Base-by-base conservation (phyloP, 208 protist genomes). In the Balamuthia mandrillaris region DNA sequence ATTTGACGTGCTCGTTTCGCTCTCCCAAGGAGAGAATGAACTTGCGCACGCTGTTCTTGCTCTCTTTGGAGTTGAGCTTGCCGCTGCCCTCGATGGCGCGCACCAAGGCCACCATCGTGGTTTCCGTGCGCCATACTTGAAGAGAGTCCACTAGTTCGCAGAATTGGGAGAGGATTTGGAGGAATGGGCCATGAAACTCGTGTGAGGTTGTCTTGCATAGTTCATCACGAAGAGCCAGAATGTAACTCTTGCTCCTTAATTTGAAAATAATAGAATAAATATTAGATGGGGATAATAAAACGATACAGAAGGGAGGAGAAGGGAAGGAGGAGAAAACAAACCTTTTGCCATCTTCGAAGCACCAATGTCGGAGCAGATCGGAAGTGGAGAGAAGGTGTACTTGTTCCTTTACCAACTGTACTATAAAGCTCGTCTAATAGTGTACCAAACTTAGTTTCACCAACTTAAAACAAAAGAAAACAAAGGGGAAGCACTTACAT, bases 321-420 rank as follows among this genome's bases (percentile, higher is more conserved):
- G 24, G 24, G 31, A 18, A 49, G 31, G 24, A 49, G 18, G 24
- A 39, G 31, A 70, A 70, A 70, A 70, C 21, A 70, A 70, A 56
- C 49, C 49, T 56, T 18, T 81, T 81, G 52, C 72, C 47, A 31
- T 81, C 72, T 21, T 81, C 72, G 47, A 42, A 81, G 21, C 47
- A 81, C 10, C 45, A 81, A 39, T 81, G 72, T 51, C 61, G 54
- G 52, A 81, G 44, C n/a, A 81, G 54, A 21, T 81, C 72, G 45
- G 61, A 63, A 21, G 72, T 81, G 9, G 49, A 42, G 31, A 81
- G 14, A 33, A 51, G 45, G 29, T 81, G 35, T 3, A 18, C 72
- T 5, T 39, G 35, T 29, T 81, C 72, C 52, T 44, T 35, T 4
- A 81, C 27, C 14, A 81, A 51, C 7, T 39, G 45, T 21, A 9